Evolutionary conservation across 1,284 basidiomycete species (phyloP).

Genomic region (Malassezia obtusa): DNA sequence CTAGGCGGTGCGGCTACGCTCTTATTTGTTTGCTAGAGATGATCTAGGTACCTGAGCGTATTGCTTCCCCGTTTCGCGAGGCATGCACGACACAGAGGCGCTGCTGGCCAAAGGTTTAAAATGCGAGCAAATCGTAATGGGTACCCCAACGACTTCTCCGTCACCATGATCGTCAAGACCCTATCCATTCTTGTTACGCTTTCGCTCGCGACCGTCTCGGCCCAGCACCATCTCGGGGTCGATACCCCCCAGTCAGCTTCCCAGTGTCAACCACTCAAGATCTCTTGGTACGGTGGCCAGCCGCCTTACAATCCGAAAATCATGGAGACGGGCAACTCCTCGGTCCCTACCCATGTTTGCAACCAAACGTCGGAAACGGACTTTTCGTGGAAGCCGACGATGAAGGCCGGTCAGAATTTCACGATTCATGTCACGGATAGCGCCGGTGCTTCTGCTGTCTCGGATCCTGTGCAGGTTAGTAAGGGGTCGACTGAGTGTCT

Average conservation of each 20-base stretch:
- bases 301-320: slow-evolving; percentile 16
- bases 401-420: slow-evolving; percentile 12
- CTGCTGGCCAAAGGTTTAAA: no score
- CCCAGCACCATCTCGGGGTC: slow-evolving; percentile 11
- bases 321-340: slow-evolving; percentile 7
- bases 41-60: no score
- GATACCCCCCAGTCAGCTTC: slow-evolving; percentile 16
- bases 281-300: slow-evolving; percentile 20
- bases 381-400: slow-evolving; percentile 19
- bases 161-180: slow-evolving; percentile 9
- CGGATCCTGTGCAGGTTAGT: neutral
- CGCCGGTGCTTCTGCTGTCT: slow-evolving; percentile 5
- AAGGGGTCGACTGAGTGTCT: neutral
- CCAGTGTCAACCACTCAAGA: slow-evolving; percentile 21
- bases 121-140: neutral
- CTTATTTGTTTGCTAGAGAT: no score
- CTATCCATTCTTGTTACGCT: slow-evolving; percentile 8
- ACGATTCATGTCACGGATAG: slow-evolving; percentile 19
- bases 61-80: no score
- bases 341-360: neutral
- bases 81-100: no score
- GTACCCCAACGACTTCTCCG: neutral
- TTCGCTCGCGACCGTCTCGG: slow-evolving; percentile 12
- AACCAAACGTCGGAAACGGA: neutral
- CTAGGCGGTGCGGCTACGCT: no score